These are phyloP conservation scores for Beauveria bassiana DNA, from an alignment of 2,329 filamentous ascomycete species.

Conservation along the genomic window DNA sequence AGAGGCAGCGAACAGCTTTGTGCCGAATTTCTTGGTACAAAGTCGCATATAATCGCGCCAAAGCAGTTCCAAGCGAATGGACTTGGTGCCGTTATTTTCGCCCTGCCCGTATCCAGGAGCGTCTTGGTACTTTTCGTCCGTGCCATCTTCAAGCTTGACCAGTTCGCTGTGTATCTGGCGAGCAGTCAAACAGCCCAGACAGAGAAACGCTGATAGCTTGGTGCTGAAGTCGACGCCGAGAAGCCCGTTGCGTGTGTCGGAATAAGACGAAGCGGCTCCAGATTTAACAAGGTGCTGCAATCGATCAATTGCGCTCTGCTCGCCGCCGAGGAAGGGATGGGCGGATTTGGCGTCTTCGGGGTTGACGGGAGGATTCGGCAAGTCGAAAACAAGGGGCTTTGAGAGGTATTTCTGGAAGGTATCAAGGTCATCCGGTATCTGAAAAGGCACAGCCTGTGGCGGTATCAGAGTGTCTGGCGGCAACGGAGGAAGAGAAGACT, in stretches of 20 bases:
- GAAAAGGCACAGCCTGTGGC: constrained; percentile 53
- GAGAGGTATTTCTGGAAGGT: constrained; percentile 47
- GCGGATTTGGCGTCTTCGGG: constrained; percentile 49
- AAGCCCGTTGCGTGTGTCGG: constrained; percentile 63
- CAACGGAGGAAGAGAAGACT: constrained; percentile 46
- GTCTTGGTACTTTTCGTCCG: constrained; percentile 28
- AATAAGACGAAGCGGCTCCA: constrained; percentile 56
- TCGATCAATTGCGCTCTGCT: constrained; percentile 49
- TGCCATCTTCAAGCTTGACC: constrained; percentile 60
- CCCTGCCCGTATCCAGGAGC: constrained; percentile 56
- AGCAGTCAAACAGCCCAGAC: constrained; percentile 64
- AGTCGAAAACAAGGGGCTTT: constrained; percentile 46
- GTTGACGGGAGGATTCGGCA: constrained; percentile 43
- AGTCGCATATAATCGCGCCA: constrained; percentile 80
- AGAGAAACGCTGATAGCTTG: constrained; percentile 66
- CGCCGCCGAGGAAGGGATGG: constrained; percentile 63
- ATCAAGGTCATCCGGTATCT: constrained; percentile 48
- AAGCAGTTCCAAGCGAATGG: constrained; percentile 64
- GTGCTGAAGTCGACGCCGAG: constrained; percentile 65
- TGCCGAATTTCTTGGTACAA: constrained; percentile 61
- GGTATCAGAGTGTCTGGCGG: constrained; percentile 45
- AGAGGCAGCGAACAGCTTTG: constrained; percentile 53
- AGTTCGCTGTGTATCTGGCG: constrained; percentile 65
- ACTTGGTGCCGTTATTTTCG: constrained; percentile 63
- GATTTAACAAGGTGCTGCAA: constrained; percentile 52